Conservation (phyloP, 805 yeast species). For the Sungouiella thailandica region DNA sequence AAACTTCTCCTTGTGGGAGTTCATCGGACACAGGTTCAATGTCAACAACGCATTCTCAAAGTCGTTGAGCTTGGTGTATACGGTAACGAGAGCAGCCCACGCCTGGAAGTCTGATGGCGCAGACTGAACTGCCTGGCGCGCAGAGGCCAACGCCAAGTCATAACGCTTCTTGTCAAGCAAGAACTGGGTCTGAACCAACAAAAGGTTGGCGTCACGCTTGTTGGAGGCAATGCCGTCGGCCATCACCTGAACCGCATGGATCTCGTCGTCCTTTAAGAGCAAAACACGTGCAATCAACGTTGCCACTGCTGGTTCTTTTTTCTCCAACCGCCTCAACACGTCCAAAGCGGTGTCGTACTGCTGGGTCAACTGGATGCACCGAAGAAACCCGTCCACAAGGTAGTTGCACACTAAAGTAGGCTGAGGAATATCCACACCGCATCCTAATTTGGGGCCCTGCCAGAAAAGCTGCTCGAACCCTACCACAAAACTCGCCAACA, state of each 20-base stretch:
- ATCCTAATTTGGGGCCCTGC: slow-evolving; percentile 64
- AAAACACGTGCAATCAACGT: slow-evolving; percentile 51
- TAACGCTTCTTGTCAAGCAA: slow-evolving; percentile 47
- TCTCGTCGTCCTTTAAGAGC: slow-evolving; percentile 53
- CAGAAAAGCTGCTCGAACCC: slow-evolving; percentile 65
- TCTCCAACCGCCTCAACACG: slow-evolving; percentile 48
- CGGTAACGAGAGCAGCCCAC: slow-evolving; percentile 64
- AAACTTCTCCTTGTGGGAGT: slow-evolving; percentile 63
- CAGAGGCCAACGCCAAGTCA: slow-evolving; percentile 55
- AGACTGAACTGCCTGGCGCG: slow-evolving; percentile 60
- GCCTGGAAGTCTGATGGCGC: slow-evolving; percentile 73
- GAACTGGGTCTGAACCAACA: slow-evolving; percentile 54
- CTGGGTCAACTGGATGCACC: slow-evolving; percentile 60
- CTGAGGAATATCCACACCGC: slow-evolving; percentile 59
- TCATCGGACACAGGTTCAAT: slow-evolving; percentile 79
- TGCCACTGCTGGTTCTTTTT: slow-evolving; percentile 51
- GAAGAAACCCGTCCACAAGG: slow-evolving; percentile 69
- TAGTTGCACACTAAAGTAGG: slow-evolving; percentile 63
- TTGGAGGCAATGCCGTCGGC: slow-evolving; percentile 44
- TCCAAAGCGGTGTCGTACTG: slow-evolving; percentile 56
- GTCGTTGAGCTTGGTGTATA: slow-evolving; percentile 58
- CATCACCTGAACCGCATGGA: slow-evolving; percentile 50
- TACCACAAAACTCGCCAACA: slow-evolving; percentile 44
- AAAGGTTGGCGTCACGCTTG: slow-evolving; percentile 52
- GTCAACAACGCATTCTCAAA: slow-evolving; percentile 69